These are phyloP conservation scores for Blastobotrys arbuscula DNA, from an alignment of 1,139 yeast genomes.

Conservation along the genomic window DNA sequence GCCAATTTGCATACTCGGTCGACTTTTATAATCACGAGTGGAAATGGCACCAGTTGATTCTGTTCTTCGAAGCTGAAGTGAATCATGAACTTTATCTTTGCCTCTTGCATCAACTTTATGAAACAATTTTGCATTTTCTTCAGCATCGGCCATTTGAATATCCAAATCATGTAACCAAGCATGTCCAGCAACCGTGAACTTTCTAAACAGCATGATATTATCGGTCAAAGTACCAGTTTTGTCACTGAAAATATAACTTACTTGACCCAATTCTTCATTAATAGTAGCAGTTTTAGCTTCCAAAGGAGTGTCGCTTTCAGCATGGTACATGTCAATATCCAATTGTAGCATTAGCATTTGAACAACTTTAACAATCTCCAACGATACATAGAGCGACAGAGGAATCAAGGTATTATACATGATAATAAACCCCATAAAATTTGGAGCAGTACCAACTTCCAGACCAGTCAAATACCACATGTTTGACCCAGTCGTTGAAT, in stretches of 20 bases:
- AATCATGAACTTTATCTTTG: background rate
- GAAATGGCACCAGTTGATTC: slow-evolving; percentile 11
- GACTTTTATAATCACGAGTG: background rate
- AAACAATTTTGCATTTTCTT: slow-evolving; percentile 8
- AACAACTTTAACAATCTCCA: slow-evolving; percentile 89
- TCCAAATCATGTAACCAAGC: slow-evolving; percentile 85
- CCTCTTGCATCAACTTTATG: slow-evolving; percentile 7
- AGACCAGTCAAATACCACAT: slow-evolving; percentile 69
- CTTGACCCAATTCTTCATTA: slow-evolving; percentile 95
- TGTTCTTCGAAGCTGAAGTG: slow-evolving; percentile 4
- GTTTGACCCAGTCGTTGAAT: slow-evolving; percentile 37
- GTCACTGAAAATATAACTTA: slow-evolving; percentile 88
- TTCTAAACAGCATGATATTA: slow-evolving; percentile 34
- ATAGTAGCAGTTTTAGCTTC: slow-evolving; percentile 95
- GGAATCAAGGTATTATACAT: slow-evolving; percentile 98
- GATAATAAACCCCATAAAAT: slow-evolving; percentile 91
- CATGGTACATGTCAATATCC: slow-evolving; percentile 94
- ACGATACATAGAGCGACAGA: slow-evolving; percentile 86
- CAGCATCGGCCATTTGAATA: slow-evolving; percentile 32
- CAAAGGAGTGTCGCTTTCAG: slow-evolving; percentile 79
- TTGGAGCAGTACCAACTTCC: slow-evolving; percentile 86
- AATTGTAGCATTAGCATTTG: slow-evolving; percentile 76
- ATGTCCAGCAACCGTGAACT: slow-evolving; percentile 56
- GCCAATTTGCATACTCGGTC: background rate
- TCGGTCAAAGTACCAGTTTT: slow-evolving; percentile 92